Base-by-base conservation (phyloP, 805 yeast species). In the Hagleromyces aurorensis region DNA sequence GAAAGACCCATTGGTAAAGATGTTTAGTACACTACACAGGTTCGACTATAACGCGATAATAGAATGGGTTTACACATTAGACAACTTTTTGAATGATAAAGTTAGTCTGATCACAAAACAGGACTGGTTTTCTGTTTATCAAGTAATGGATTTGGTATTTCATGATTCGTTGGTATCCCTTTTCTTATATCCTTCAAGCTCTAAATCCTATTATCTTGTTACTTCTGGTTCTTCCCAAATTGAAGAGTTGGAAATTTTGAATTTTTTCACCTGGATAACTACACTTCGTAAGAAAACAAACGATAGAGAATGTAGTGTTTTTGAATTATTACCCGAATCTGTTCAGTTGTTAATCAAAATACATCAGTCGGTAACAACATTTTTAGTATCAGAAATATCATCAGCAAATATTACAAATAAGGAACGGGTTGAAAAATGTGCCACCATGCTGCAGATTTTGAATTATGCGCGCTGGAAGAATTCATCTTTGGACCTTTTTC, bases 101-200 rank as follows among this genome's bases (percentile, higher is more conserved):
- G 75, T 78, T 48, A 62, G 38, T 10, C 30, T 52, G 14, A 44
- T 45, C 3, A 67, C 73, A 8, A 54, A 74, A 8, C 71, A 70
- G 36, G 94, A 87, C 44, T 89, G 96, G 96, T 63, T 84, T 29
- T 68, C 69, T 32, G 70, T 78, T 3, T 81, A 72, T 50, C 89
- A 84, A 46, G 57, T 77, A 1, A 56, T 89, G 25, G 96, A 87
- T 50, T 61, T 71, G 18, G 78, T 79, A 36, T 71, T 78, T 15
- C 71, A 72, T 13, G 74, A 69, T 27, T 66, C 76, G 0, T 51
- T 69, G 19, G 57, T 71, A 7, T 69, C 78, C 6, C 59, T 85
- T 34, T 77, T 80, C 48, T 36, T 40, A 7, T 50, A 48, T 25
- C 42, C 55, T 16, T 31, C 40, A 13, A 46, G 39, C 17, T 23